Conservation (phyloP, 257 asterid species). For the Gynochthodes officinalis region DNA sequence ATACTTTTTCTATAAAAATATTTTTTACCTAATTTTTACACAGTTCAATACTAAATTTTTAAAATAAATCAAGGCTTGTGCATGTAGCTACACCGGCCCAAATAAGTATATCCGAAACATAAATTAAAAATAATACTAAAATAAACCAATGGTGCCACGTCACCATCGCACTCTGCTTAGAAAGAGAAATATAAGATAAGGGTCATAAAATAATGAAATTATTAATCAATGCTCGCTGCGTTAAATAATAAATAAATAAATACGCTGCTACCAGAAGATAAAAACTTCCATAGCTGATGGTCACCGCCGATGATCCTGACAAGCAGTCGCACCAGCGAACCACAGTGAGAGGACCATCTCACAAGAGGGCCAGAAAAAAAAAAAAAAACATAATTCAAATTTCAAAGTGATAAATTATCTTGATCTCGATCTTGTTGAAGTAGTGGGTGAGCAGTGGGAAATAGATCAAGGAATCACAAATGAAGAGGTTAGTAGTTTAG, state of each 20-base stretch:
- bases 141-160: background rate
- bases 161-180: background rate
- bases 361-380: background rate
- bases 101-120: too few species aligned
- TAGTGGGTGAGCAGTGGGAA: too few species aligned
- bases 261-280: too few species aligned
- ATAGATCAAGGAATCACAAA: background rate
- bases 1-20: too few species aligned
- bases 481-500: background rate
- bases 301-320: background rate
- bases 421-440: background rate
- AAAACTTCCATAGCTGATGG: too few species aligned
- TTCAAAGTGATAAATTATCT: background rate
- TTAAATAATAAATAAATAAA: too few species aligned
- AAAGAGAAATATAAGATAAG: background rate
- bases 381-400: background rate
- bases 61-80: too few species aligned
- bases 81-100: too few species aligned
- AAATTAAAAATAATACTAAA: background rate
- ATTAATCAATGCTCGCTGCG: too few species aligned
- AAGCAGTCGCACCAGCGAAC: background rate
- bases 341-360: background rate
- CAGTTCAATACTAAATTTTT: too few species aligned
- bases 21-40: too few species aligned
- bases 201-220: too few species aligned